phyloP scores from a whole-genome alignment of 352 stramenopile species.

The Phytophthora sp. region DNA sequence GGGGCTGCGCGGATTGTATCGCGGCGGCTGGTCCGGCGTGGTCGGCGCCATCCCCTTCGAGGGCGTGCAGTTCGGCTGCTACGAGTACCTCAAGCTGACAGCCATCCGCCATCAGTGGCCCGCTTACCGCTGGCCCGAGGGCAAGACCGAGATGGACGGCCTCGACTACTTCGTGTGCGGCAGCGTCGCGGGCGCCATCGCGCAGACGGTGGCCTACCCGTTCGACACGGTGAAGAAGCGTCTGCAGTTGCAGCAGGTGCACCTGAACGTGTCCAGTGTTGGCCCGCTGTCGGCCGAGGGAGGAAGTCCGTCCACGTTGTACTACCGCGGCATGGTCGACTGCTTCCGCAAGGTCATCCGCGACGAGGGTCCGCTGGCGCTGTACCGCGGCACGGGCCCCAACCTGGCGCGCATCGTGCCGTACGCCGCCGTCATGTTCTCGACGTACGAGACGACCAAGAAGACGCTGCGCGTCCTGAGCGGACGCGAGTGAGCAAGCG shows the following conservation, averaged over 20 bases:
- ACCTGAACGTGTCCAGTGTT: conserved; percentile 23
- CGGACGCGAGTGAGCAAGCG: conserved; percentile 13
- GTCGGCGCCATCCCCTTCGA: conserved; percentile 82
- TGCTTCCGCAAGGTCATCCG: conserved; percentile 77
- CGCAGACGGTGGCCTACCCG: conserved; percentile 85
- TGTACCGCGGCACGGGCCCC: conserved; percentile 81
- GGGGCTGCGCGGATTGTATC: conserved; percentile 76
- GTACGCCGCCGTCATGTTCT: conserved; percentile 87
- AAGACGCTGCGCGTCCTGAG: conserved; percentile 57
- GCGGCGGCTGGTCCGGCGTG: conserved; percentile 65
- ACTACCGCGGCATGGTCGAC: conserved; percentile 78
- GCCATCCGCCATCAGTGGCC: conserved; percentile 55
- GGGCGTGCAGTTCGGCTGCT: conserved; percentile 85
- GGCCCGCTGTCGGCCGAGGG: conserved; percentile 26
- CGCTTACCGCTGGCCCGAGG: conserved; percentile 63
- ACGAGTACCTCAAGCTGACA: conserved; percentile 80
- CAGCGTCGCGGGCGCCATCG: conserved; percentile 69
- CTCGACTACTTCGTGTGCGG: conserved; percentile 84
- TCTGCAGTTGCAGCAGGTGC: conserved; percentile 62
- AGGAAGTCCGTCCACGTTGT: conserved; percentile 26
- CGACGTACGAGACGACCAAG: conserved; percentile 83
- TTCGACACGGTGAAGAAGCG: conserved; percentile 89
- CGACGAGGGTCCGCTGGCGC: conserved; percentile 66
- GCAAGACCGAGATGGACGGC: conserved; percentile 71
- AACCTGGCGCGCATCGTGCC: conserved; percentile 83